A percentile compares a stretch with the other conserved stretches of the same genome.
phyloP scores from a whole-genome alignment of 805 yeast species.

The Candida odintsovae region DNA sequence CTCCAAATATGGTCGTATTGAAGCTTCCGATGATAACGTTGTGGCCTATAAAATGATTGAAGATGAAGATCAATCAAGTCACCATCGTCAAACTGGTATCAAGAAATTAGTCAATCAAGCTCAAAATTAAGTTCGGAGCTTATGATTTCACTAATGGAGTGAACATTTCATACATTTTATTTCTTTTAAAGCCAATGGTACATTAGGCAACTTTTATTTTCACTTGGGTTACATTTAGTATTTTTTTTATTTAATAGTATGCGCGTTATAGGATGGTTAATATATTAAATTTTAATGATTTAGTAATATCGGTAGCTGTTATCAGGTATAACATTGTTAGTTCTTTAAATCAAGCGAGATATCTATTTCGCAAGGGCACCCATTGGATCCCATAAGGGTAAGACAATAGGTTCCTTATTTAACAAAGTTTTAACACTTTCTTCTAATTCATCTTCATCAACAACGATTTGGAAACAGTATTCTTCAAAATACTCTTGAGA shows the following conservation, averaged over 20 bases:
- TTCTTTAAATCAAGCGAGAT: no score
- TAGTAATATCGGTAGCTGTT: no score
- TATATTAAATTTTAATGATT: not conserved
- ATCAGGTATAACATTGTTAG: no score
- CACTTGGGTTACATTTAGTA: not conserved
- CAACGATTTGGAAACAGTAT: slow-evolving; percentile 68
- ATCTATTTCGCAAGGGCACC: slow-evolving; percentile 53
- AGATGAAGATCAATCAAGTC: not conserved
- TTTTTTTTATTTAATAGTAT: no score
- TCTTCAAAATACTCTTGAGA: slow-evolving; percentile 70
- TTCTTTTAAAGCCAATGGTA: not conserved
- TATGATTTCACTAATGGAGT: no score
- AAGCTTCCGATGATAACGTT: not conserved
- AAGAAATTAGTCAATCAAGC: slow-evolving; percentile 6
- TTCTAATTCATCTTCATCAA: slow-evolving; percentile 43
- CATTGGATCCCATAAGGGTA: slow-evolving; percentile 78
- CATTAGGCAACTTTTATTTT: not conserved
- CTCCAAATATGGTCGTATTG: not conserved
- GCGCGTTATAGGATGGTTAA: not conserved
- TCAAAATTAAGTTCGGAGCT: not conserved
- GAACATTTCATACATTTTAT: no score
- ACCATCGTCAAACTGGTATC: not conserved
- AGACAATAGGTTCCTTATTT: slow-evolving; percentile 39
- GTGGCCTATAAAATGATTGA: not conserved
- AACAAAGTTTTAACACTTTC: slow-evolving; percentile 24